phyloP scores from a whole-genome alignment of 2,329 filamentous ascomycete species.

The Sporothrix brasiliensis region DNA sequence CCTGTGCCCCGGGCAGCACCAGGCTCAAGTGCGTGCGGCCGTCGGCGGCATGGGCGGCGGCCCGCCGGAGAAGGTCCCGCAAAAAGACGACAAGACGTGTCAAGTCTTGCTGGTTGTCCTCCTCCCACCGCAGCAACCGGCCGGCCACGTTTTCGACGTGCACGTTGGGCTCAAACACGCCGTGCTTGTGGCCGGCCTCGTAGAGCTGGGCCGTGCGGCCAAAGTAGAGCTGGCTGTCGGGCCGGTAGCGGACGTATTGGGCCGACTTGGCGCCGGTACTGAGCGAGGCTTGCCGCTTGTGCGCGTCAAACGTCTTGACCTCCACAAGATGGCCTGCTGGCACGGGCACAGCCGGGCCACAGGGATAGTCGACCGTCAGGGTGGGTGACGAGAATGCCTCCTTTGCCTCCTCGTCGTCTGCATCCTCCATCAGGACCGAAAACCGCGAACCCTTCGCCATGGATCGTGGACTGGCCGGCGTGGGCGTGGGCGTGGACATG shows the following conservation, averaged over 20 bases:
- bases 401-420: neutral
- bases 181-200: conserved; percentile 31
- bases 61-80: neutral
- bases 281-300: neutral
- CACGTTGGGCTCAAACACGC: conserved; percentile 24
- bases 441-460: conserved; percentile 10
- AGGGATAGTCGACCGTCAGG: conserved; percentile 27
- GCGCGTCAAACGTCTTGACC: conserved; percentile 35
- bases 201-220: conserved; percentile 33
- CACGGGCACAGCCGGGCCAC: conserved; percentile 26
- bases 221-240: conserved; percentile 38
- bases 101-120: neutral
- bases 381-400: neutral
- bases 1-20: neutral
- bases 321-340: conserved; percentile 35
- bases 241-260: neutral
- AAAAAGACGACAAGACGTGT: neutral
- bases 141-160: neutral
- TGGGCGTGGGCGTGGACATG: neutral
- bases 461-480: neutral
- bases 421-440: conserved; percentile 9
- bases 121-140: neutral
- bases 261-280: conserved; percentile 8
- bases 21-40: conserved; percentile 7
- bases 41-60: neutral